Conservation (phyloP, 106 monocot genomes). For the Dendrobium chrysotoxum region DNA sequence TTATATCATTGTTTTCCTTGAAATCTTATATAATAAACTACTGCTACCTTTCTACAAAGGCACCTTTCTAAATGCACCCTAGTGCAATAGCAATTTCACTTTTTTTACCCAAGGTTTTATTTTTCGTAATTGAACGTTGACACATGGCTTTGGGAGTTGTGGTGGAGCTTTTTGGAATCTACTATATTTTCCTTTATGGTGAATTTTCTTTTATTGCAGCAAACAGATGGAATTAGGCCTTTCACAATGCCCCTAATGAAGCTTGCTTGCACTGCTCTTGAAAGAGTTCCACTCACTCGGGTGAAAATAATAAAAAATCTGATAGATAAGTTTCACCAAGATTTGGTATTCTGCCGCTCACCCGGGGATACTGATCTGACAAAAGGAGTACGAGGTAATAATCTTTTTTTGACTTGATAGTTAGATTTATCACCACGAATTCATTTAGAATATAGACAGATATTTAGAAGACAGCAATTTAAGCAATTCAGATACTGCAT, state of each 20-base stretch:
- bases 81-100: background rate
- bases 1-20: background rate
- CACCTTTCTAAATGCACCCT: background rate
- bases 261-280: constrained; percentile 85
- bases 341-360: constrained; percentile 82
- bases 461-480: background rate
- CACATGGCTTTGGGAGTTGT: background rate
- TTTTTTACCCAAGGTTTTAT: background rate
- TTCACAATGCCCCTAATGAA: constrained; percentile 98
- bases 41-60: background rate
- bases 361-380: constrained; percentile 78
- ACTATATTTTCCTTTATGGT: background rate
- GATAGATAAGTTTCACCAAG: constrained; percentile 86
- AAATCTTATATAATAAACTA: background rate
- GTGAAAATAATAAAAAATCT: constrained; percentile 69
- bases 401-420: background rate
- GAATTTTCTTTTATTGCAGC: constrained; percentile 32
- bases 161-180: background rate
- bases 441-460: background rate
- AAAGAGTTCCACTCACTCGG: constrained; percentile 91
- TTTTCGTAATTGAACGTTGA: background rate
- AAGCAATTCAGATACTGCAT: background rate
- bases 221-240: constrained; percentile 96
- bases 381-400: constrained; percentile 49
- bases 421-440: background rate